Conservation (phyloP, 306 rosid species). For the Aeschynomene evenia region DNA sequence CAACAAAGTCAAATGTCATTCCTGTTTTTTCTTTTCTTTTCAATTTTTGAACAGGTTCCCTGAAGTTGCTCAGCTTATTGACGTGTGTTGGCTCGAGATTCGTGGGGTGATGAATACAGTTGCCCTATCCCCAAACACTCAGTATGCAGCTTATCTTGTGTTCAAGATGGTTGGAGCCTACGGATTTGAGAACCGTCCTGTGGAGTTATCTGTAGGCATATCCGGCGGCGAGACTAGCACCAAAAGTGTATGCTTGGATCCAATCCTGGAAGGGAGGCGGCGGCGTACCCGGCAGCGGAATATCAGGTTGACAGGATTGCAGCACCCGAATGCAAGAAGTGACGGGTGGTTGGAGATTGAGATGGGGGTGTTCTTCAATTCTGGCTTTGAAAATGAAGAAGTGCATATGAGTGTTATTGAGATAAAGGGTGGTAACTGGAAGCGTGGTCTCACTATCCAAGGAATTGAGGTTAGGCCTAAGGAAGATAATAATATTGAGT, state of each 20-base stretch:
- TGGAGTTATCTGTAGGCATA: slow-evolving; percentile 37
- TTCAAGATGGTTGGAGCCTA: slow-evolving; percentile 36
- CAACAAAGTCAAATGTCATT: too few species aligned
- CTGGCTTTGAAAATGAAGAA: slow-evolving; percentile 41
- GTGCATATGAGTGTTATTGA: slow-evolving; percentile 48
- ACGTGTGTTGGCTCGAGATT: slow-evolving; percentile 70
- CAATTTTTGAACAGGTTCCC: slow-evolving; percentile 45
- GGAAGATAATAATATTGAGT: slow-evolving; percentile 9
- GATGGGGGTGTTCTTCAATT: slow-evolving; percentile 62
- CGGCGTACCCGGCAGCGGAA: too few species aligned
- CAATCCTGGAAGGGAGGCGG: neutral
- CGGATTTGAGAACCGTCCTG: slow-evolving; percentile 43
- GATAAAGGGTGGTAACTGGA: slow-evolving; percentile 42
- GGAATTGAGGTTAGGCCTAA: slow-evolving; percentile 75
- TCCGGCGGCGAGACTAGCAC: slow-evolving; percentile 2
- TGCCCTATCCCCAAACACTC: slow-evolving; percentile 50
- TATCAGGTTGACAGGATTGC: neutral
- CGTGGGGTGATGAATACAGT: slow-evolving; percentile 45
- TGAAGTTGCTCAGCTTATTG: slow-evolving; percentile 52
- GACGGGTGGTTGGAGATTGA: slow-evolving; percentile 75
- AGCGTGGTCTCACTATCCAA: slow-evolving; percentile 57
- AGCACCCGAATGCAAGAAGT: slow-evolving; percentile 38
- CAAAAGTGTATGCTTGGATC: slow-evolving; percentile 31
- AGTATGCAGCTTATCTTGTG: slow-evolving; percentile 54
- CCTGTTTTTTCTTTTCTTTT: neutral